Evolutionary conservation across 139 green algal species (phyloP), one percentile per base, ranked within the genome.

Genomic region (Eudorina sp.): DNA sequence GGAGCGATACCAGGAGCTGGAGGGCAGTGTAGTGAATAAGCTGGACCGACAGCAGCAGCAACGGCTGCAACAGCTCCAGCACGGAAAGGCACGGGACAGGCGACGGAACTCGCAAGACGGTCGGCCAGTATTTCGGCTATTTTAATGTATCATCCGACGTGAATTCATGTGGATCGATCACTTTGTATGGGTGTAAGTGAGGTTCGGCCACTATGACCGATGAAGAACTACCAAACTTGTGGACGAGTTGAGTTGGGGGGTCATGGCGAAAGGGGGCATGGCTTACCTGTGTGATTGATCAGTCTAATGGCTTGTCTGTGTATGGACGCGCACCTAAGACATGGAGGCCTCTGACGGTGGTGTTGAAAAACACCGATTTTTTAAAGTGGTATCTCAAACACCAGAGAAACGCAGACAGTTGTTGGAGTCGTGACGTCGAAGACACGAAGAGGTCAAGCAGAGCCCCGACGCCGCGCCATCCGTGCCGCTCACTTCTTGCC

Each of bases 311-410:
- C n/a, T n/a, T n/a, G n/a, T n/a, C n/a, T n/a, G n/a, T n/a, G n/a
- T n/a, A n/a, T n/a, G n/a, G n/a, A n/a, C n/a, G n/a, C n/a, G n/a
- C n/a, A n/a, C n/a, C n/a, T n/a, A n/a, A n/a, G n/a, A n/a, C n/a
- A n/a, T 45, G 29, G 46, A 34, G 27, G 6, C 58, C 58, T 69
- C 14, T 74, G 25, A 74, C 6, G 87, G 87, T 90, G 87, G 87
- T 90, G 87, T 90, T 88, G 68, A 90, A 88, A 88, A 88, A 90
- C 87, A 90, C 87, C 87, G 84, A 53, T 90, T 90, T 88, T 58
- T 66, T 43, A 11, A 66, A 76, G 6, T 29, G 46, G 48, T 43
- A 83, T 48, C 75, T 48, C n/a, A n/a, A n/a, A n/a, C n/a, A n/a
- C n/a, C n/a, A 51, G 19, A 34, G 21, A 60, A 31, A 31, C 51